Conservation (phyloP, 2,329 filamentous ascomycete genomes). For the Sporothrix humicola region DNA sequence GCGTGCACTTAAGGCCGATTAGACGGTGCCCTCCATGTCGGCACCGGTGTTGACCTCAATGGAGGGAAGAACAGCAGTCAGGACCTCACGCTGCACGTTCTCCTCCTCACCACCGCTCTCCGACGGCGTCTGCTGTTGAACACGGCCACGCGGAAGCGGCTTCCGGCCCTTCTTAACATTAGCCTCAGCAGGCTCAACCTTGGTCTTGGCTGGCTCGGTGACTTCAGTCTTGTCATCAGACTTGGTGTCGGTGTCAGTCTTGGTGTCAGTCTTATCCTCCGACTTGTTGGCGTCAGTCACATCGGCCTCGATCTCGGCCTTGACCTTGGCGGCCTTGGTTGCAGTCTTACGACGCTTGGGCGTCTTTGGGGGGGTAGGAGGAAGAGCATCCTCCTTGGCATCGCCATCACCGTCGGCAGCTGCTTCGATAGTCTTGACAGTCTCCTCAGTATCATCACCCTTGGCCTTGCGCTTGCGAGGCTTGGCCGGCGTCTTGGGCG, state of each 20-base stretch:
- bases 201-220: background rate
- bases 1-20: too few relatives aligned
- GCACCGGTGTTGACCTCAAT: too few relatives aligned
- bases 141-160: background rate
- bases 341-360: conserved; percentile 37
- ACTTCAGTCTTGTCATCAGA: too few relatives aligned
- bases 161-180: conserved; percentile 20
- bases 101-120: background rate
- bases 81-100: background rate
- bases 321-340: conserved; percentile 16
- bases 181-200: conserved; percentile 5
- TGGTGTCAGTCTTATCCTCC: too few relatives aligned
- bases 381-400: background rate
- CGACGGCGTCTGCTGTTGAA: background rate
- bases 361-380: conserved; percentile 20
- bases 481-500: conserved; percentile 22
- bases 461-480: background rate
- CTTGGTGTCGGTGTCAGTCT: too few relatives aligned
- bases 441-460: background rate
- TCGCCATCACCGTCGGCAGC: background rate
- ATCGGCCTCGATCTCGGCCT: conserved; percentile 2
- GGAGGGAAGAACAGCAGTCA: too few relatives aligned
- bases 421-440: background rate
- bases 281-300: too few relatives aligned
- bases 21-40: too few relatives aligned